These are phyloP conservation scores for Tremella mesenterica DNA, from an alignment of 768 basidiomycete species.

Conservation along the genomic window DNA sequence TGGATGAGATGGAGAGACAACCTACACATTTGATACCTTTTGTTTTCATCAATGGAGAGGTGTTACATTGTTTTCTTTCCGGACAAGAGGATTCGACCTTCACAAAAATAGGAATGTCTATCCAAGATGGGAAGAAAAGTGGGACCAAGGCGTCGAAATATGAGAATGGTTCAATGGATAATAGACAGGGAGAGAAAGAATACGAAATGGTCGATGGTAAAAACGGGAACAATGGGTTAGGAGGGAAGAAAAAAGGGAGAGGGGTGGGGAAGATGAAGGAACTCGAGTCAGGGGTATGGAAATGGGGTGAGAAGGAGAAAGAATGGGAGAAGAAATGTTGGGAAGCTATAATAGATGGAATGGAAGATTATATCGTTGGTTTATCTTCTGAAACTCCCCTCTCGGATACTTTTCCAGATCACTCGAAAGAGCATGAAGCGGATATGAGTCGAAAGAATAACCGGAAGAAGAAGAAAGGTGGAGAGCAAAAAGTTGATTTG, in stretches of 20 bases:
- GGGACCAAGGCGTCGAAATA: constrained; percentile 10
- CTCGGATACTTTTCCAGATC: too few relatives aligned
- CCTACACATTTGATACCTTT: constrained; percentile 28
- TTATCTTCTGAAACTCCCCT: too few relatives aligned
- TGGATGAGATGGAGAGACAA: neutral
- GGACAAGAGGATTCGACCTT: too few relatives aligned
- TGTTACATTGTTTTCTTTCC: constrained; percentile 19
- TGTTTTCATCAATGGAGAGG: constrained; percentile 23
- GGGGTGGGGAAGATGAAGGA: too few relatives aligned
- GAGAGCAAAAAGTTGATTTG: too few relatives aligned
- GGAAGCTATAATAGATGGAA: neutral
- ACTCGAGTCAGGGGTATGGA: too few relatives aligned
- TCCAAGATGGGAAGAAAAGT: constrained; percentile 20
- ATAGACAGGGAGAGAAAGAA: neutral
- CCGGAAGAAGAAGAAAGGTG: too few relatives aligned
- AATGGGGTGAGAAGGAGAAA: too few relatives aligned
- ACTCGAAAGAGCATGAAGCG: too few relatives aligned
- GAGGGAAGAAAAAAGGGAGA: neutral
- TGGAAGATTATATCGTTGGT: neutral
- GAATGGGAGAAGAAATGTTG: too few relatives aligned
- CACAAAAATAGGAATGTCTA: constrained; percentile 7
- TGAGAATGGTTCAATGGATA: neutral
- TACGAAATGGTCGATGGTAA: neutral
- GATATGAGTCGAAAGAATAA: too few relatives aligned
- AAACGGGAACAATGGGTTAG: neutral